Base-by-base conservation (phyloP, 2,329 filamentous ascomycete genomes). In the Dactylellina cionopaga region DNA sequence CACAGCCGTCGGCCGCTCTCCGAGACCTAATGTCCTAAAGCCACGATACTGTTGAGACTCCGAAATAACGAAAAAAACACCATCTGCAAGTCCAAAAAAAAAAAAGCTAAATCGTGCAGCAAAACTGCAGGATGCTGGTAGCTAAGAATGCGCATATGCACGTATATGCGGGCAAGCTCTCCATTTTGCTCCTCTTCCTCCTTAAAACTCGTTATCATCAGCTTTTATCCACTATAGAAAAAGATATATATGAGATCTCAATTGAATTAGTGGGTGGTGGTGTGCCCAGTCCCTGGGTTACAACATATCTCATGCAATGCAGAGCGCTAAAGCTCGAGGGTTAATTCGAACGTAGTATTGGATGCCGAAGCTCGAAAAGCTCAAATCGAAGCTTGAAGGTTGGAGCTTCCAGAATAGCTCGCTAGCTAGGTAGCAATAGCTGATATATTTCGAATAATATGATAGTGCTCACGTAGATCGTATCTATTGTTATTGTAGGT, bases 11-110 rank as follows among this genome's bases (percentile, higher is more conserved):
- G 66, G 66, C 58, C 46, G 51, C 22, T 71, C 19, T 15, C 66
- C 66, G 66, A 59, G 58, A 63, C 31, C 41, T 19, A 63, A 41
- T 64, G 31, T 56, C 58, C 66, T 64, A 71, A 52, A 47, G 24
- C 15, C 25, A 19, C 24, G 22, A 51, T 27, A 49, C 37, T 62
- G 19, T 41, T 44, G 39, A 63, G 31, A 46, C n/a, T n/a, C n/a
- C n/a, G n/a, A 19, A 19, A n/a, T 7, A 19, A 9, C 17, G 33
- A 6, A 33, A 33, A 17, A 17, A 25, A 3, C 13, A 41, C 43
- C 33, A 51, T 31, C 33, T 29, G 41, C 43, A 51, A 43, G n/a
- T 66, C 51, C 51, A 66, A 24, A 33, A 13, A 11, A 39, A 6
- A 35, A 66, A 51, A 55, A n/a, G n/a, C n/a, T 29, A 9, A 41